Conservation (phyloP, 1,284 basidiomycete species). For the Austropuccinia psidii region DNA sequence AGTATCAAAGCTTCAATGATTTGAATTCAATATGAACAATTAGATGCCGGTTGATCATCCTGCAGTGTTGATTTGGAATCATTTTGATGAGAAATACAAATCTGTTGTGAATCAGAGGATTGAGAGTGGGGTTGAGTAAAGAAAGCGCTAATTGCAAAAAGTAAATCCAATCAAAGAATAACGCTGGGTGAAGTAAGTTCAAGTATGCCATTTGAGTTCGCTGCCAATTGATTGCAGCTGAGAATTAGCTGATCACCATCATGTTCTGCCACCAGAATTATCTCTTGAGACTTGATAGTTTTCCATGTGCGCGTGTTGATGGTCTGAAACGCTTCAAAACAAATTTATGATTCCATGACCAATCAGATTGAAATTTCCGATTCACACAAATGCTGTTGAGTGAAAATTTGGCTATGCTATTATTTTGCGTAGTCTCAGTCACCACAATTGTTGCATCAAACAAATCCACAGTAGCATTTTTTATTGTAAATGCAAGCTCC, state of each 20-base stretch:
- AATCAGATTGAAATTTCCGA: conserved; percentile 74
- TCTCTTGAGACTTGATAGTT: conserved; percentile 77
- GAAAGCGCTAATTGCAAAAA: conserved; percentile 80
- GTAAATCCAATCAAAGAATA: conserved; percentile 86
- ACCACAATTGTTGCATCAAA: conserved; percentile 64
- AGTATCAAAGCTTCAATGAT: too few relatives aligned
- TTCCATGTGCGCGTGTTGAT: conserved; percentile 74
- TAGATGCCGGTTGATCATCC: too few relatives aligned
- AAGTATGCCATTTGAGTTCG: conserved; percentile 65
- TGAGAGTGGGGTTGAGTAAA: too few relatives aligned
- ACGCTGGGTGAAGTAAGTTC: conserved; percentile 89
- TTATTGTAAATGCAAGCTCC: conserved; percentile 69
- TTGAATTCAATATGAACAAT: too few relatives aligned
- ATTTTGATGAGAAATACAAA: too few relatives aligned
- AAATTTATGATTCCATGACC: conserved; percentile 77
- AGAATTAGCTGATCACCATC: conserved; percentile 92
- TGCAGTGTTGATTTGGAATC: too few relatives aligned
- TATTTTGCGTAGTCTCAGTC: conserved; percentile 60
- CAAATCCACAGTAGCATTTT: conserved; percentile 78
- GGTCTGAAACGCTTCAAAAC: conserved; percentile 83
- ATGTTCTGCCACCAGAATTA: conserved; percentile 83
- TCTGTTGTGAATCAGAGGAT: too few relatives aligned
- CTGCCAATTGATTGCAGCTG: conserved; percentile 66
- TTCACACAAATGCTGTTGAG: conserved; percentile 71
- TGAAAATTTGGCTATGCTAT: conserved; percentile 78